phyloP scores from a whole-genome alignment of 1,284 basidiomycete species.

The Neotropicomus parvogracilis region DNA sequence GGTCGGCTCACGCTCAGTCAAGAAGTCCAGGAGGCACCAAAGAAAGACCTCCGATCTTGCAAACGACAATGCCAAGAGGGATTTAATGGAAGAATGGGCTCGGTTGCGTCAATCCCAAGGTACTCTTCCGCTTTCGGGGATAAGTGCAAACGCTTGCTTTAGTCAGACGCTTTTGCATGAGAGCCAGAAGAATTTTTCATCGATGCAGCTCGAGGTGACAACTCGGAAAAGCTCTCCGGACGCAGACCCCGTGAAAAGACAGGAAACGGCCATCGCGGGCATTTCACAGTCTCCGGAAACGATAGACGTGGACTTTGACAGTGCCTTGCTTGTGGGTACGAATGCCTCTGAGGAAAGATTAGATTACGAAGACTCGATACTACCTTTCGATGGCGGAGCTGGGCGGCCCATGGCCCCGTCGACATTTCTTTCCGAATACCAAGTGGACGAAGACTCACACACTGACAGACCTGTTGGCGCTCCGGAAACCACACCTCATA shows the following conservation, averaged over 20 bases:
- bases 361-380: not conserved
- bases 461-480: not conserved
- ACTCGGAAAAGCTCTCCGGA: not conserved
- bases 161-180: not conserved
- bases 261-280: not conserved
- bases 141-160: slow-evolving; percentile 1
- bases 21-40: slow-evolving; percentile 18
- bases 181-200: slow-evolving; percentile 1
- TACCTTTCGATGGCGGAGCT: not conserved
- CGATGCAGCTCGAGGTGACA: not conserved
- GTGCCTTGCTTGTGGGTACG: not conserved
- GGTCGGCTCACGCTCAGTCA: slow-evolving; percentile 2
- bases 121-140: slow-evolving; percentile 13
- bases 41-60: slow-evolving; percentile 14
- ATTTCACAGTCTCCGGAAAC: slow-evolving; percentile 8
- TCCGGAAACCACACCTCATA: not conserved
- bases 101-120: slow-evolving; percentile 30
- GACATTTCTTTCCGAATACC: not conserved
- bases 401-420: not conserved
- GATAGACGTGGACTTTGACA: not conserved
- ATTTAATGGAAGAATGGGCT: slow-evolving; percentile 32
- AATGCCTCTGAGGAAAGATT: not conserved
- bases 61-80: slow-evolving; percentile 22
- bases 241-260: not conserved
- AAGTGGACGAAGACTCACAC: not conserved